Conservation (phyloP, 257 asterid genomes). For the Solanum microdontum region DNA sequence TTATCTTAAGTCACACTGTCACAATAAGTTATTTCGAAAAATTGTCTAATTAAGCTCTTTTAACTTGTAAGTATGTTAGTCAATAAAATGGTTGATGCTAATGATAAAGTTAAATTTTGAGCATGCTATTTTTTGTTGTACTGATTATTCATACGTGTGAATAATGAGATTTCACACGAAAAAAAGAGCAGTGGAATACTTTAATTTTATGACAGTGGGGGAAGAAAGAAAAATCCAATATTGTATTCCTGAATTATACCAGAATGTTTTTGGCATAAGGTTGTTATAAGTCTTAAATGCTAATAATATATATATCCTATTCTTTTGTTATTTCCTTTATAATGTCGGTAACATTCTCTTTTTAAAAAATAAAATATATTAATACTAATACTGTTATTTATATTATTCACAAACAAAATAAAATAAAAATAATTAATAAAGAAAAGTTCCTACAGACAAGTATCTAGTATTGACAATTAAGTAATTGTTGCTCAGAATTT, state of each 20-base stretch:
- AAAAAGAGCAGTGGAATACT: neutral
- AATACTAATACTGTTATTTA: neutral
- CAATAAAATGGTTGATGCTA: neutral
- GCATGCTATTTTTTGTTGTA: neutral
- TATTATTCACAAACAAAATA: neutral
- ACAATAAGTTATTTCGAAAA: neutral
- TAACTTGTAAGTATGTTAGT: neutral
- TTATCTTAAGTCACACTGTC: too few relatives aligned
- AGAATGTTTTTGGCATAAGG: neutral
- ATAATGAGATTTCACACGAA: neutral
- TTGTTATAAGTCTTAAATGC: neutral
- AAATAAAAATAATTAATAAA: neutral
- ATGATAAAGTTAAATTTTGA: neutral
- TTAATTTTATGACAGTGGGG: neutral
- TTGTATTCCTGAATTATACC: neutral
- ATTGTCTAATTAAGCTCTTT: neutral
- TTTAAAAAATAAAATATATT: too few relatives aligned
- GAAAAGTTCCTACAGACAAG: neutral
- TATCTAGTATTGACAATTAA: too few relatives aligned
- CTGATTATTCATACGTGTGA: neutral
- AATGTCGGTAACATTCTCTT: slow-evolving; percentile 3
- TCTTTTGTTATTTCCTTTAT: neutral
- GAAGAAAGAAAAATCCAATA: neutral
- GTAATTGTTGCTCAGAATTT: neutral
- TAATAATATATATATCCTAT: neutral